Evolutionary conservation across 2,329 filamentous ascomycete genomes (phyloP).

Genomic region (Ophiostoma triangulosporum): DNA sequence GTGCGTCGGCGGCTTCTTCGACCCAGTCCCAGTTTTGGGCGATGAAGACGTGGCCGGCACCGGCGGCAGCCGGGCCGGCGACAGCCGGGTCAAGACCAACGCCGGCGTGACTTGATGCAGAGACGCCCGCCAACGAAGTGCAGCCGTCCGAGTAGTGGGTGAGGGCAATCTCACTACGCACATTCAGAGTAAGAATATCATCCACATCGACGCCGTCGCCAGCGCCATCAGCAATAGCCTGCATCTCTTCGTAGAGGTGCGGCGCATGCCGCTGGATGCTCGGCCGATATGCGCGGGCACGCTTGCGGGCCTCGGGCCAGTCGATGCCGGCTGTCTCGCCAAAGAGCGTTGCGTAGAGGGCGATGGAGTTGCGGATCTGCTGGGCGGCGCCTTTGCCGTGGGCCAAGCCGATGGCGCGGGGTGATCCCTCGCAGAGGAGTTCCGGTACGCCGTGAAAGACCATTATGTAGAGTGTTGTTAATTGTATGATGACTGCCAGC

Average conservation of each 20-base stretch:
- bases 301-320: slow-evolving; percentile 1
- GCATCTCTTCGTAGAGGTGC: slow-evolving; percentile 24
- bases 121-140: slow-evolving; percentile 1
- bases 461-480: neutral
- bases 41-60: neutral
- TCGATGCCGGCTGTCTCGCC: slow-evolving; percentile 1
- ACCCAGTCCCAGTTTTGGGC: slow-evolving; percentile 10
- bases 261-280: neutral
- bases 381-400: neutral
- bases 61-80: neutral
- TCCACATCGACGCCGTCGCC: slow-evolving; percentile 32
- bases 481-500: no score
- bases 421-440: neutral
- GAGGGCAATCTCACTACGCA: slow-evolving; percentile 8
- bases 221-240: slow-evolving; percentile 39
- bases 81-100: neutral
- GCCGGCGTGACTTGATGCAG: no score
- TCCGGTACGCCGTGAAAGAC: neutral
- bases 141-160: slow-evolving; percentile 8
- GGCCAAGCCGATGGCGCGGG: slow-evolving; percentile 3
- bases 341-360: slow-evolving; percentile 4
- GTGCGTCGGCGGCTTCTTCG: neutral
- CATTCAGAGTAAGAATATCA: slow-evolving; percentile 35
- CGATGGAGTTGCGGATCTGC: neutral
- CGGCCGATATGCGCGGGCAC: neutral